Percentiles rank a stretch among this genome's conserved stretches.
These are phyloP conservation scores for Gracilariopsis chorda DNA, from an alignment of 23 red algal species.

Conservation along the genomic window DNA sequence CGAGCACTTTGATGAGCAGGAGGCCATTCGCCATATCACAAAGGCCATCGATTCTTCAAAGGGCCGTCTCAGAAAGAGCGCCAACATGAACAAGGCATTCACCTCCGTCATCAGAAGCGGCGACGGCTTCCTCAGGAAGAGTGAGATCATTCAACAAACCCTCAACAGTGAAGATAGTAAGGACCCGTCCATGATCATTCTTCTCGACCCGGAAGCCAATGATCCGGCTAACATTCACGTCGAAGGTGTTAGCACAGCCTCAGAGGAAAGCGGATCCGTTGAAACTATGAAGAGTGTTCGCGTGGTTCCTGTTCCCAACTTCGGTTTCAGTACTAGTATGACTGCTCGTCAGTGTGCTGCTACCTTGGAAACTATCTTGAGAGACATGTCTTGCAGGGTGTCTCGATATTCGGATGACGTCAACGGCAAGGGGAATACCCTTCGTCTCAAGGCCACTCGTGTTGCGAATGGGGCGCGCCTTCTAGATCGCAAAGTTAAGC, in stretches of 20 bases:
- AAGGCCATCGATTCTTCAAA: constrained; percentile 57
- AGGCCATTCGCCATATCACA: constrained; percentile 50
- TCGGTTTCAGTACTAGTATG: constrained; percentile 64
- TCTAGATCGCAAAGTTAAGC: constrained; percentile 45
- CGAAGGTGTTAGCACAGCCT: not conserved
- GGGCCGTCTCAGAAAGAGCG: constrained; percentile 51
- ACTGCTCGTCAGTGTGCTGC: constrained; percentile 58
- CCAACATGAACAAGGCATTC: constrained; percentile 67
- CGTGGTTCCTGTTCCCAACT: not conserved
- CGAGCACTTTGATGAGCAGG: constrained; percentile 32
- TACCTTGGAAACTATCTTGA: constrained; percentile 53
- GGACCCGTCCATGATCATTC: constrained; percentile 63
- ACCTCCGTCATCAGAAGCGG: constrained; percentile 25
- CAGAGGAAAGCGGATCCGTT: constrained; percentile 10
- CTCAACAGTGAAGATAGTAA: constrained; percentile 59
- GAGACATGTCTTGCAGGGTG: constrained; percentile 55
- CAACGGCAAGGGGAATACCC: not conserved
- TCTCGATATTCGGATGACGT: constrained; percentile 35
- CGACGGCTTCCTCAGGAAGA: constrained; percentile 44
- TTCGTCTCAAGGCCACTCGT: constrained; percentile 8
- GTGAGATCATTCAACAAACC: constrained; percentile 45
- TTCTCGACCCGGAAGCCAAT: constrained; percentile 22
- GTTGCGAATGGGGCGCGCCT: not conserved
- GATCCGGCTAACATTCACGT: not conserved
- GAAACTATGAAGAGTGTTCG: constrained; percentile 4